phyloP scores from a whole-genome alignment of 148 eudicot species.

The Rhododendron ovatum region DNA sequence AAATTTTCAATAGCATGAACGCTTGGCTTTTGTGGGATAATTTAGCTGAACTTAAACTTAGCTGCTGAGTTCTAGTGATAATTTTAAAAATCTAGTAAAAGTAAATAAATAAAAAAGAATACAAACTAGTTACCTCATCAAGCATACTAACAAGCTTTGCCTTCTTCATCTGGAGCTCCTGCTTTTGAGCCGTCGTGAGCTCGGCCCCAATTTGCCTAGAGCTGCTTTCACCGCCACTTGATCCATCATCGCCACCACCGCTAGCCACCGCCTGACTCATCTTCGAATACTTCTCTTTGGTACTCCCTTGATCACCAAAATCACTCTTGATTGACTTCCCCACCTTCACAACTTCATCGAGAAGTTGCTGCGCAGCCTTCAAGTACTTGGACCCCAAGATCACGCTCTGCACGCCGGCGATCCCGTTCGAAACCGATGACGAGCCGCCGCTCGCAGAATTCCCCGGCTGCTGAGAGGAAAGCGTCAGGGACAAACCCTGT shows the following conservation, averaged over 20 bases:
- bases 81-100: background rate
- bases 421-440: slow-evolving; percentile 22
- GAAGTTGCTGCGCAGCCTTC: slow-evolving; percentile 61
- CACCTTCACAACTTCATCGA: slow-evolving; percentile 65
- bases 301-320: background rate
- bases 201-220: slow-evolving; percentile 17
- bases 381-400: slow-evolving; percentile 59
- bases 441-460: slow-evolving; percentile 12
- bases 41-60: background rate
- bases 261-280: slow-evolving; percentile 3
- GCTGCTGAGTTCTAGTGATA: background rate
- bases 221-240: background rate
- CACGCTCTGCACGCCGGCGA: slow-evolving; percentile 20
- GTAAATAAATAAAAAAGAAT: background rate
- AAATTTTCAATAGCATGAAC: no score
- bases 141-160: slow-evolving; percentile 81
- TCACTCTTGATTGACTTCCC: slow-evolving; percentile 30
- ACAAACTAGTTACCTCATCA: slow-evolving; percentile 60
- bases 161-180: slow-evolving; percentile 76
- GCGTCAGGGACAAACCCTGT: slow-evolving; percentile 50
- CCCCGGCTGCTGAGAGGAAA: slow-evolving; percentile 30
- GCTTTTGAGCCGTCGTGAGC: slow-evolving; percentile 61
- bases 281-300: background rate
- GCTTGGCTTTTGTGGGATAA: no score
- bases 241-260: slow-evolving; percentile 10